A percentile compares a stretch with the other conserved stretches of the same genome.
These are phyloP conservation scores for Pseudotsuga menziesii DNA, from an alignment of 75 land plant genomes.

Conservation along the genomic window DNA sequence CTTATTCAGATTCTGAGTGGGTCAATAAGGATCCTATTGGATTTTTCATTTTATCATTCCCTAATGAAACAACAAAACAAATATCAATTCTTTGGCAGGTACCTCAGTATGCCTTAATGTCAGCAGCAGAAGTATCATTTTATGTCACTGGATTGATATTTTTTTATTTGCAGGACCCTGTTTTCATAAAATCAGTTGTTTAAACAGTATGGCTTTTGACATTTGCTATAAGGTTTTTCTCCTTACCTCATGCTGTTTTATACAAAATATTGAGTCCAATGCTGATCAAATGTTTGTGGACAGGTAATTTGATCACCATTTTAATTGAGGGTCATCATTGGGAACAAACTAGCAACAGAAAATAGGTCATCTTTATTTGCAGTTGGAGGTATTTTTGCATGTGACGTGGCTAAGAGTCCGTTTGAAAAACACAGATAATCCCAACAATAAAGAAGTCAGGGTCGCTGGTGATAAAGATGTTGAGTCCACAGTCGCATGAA, in stretches of 20 bases:
- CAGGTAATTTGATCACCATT: background rate
- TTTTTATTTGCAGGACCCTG: background rate
- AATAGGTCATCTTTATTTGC: no score
- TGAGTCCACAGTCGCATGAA: background rate
- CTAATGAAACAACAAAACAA: background rate
- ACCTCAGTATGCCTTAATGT: slow-evolving; percentile 2
- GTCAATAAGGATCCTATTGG: background rate
- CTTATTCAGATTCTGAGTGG: background rate
- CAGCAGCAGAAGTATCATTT: background rate
- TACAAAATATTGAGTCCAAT: no score
- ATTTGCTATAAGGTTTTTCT: background rate
- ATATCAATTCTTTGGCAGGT: slow-evolving; percentile 29
- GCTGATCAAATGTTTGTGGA: no score
- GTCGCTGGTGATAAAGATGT: background rate
- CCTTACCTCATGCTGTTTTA: no score
- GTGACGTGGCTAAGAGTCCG: no score
- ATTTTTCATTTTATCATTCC: background rate
- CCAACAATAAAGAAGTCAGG: background rate
- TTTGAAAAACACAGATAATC: no score
- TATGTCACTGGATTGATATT: background rate
- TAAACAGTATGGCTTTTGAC: background rate
- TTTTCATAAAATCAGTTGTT: background rate
- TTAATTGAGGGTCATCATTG: background rate
- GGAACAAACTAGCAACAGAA: background rate
- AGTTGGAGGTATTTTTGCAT: no score